A percentile compares a stretch with the other conserved stretches of the same genome.
Conservation (phyloP, 257 asterid species). For the Leonotis leonurus region DNA sequence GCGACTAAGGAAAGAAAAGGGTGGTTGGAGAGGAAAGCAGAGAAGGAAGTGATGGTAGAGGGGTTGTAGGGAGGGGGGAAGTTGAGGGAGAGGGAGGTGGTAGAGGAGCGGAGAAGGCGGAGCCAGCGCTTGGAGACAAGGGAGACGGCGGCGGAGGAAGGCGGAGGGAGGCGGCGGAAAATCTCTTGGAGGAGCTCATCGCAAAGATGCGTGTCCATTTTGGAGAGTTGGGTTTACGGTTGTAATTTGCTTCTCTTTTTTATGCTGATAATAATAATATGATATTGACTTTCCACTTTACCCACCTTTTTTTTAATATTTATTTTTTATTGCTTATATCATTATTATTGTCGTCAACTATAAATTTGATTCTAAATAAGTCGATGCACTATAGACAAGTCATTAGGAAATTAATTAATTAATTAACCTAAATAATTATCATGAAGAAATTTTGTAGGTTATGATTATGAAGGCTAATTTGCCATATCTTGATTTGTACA, state of each 20-base stretch:
- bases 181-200: constrained; percentile 82
- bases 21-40: constrained; percentile 41
- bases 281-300: not conserved
- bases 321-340: not conserved
- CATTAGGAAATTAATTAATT: not conserved
- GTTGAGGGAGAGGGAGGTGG: constrained; percentile 46
- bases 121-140: constrained; percentile 70
- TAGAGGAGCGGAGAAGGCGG: constrained; percentile 61
- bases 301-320: not conserved
- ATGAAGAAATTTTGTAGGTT: not conserved
- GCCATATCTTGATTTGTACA: not conserved
- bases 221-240: not conserved
- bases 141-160: constrained; percentile 46
- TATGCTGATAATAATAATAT: not conserved
- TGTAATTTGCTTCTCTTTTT: not conserved
- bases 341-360: not conserved
- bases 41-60: constrained; percentile 24
- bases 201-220: constrained; percentile 65
- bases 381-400: no score
- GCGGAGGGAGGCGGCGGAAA: constrained; percentile 70
- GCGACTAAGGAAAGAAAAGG: constrained; percentile 51
- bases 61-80: constrained; percentile 32
- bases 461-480: not conserved
- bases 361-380: not conserved
- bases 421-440: not conserved